These are phyloP conservation scores for Hibiscus syriacus DNA, from an alignment of 345 rosid species.

Conservation along the genomic window DNA sequence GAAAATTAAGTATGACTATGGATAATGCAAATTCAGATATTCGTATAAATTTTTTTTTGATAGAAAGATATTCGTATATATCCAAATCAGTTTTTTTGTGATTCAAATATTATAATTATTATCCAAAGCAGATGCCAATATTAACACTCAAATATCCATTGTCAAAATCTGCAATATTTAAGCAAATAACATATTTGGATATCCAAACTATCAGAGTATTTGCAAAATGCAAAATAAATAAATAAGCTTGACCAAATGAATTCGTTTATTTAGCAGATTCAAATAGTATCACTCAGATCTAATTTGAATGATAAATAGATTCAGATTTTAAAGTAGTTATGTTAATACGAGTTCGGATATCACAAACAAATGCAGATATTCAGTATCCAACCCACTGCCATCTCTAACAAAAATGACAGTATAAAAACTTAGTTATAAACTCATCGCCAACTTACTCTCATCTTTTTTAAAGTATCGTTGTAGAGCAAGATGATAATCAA, in stretches of 20 bases:
- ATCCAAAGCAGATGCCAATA: neutral
- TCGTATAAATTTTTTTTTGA: no score
- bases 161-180: neutral
- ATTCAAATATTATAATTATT: neutral
- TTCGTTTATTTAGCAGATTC: neutral
- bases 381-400: neutral
- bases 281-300: neutral
- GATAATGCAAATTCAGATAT: neutral
- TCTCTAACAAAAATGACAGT: slow-evolving; percentile 1
- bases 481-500: slow-evolving; percentile 76
- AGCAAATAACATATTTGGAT: neutral
- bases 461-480: slow-evolving; percentile 58
- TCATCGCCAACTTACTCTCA: slow-evolving; percentile 33
- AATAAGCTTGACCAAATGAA: neutral
- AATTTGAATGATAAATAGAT: neutral
- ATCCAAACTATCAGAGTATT: neutral
- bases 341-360: neutral
- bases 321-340: neutral
- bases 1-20: neutral
- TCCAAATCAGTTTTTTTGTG: neutral
- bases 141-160: no score
- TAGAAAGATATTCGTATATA: no score
- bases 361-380: neutral
- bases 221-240: neutral
- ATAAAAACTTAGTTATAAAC: slow-evolving; percentile 8